A percentile compares a stretch with the other conserved stretches of the same genome.
Conservation (phyloP, 179 eudicot species). For the Spinacia oleracea region DNA sequence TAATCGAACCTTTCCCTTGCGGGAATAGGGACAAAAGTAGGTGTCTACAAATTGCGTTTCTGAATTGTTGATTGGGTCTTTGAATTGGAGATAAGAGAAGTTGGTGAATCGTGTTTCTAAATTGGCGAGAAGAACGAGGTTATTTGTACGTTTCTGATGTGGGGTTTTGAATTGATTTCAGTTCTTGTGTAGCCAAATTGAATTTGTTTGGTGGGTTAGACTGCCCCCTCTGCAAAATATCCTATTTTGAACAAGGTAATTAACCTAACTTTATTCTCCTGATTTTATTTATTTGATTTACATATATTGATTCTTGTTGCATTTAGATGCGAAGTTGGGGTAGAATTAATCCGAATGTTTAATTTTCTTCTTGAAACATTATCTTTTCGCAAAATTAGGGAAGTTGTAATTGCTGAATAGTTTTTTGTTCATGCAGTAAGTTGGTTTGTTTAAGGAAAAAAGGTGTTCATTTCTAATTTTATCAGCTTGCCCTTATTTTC, state of each 20-base stretch:
- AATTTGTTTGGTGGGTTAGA: conserved; percentile 41
- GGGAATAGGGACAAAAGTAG: too few species aligned
- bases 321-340: background rate
- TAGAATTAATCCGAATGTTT: background rate
- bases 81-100: too few species aligned
- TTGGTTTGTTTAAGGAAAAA: background rate
- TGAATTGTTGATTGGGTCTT: too few species aligned
- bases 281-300: background rate
- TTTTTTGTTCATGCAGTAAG: background rate
- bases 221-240: conserved; percentile 60
- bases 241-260: conserved; percentile 52
- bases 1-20: too few species aligned
- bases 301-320: background rate
- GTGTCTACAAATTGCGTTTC: too few species aligned
- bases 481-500: background rate
- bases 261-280: background rate
- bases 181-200: conserved; percentile 52
- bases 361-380: background rate
- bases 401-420: background rate
- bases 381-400: background rate
- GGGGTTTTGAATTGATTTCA: conserved; percentile 26
- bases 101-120: too few species aligned
- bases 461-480: background rate
- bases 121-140: too few species aligned
- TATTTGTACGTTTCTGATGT: too few species aligned